Evolutionary conservation across 805 yeast species (phyloP), one percentile per base, ranked within the genome.

Genomic region (Cyberlindnera lachancei): DNA sequence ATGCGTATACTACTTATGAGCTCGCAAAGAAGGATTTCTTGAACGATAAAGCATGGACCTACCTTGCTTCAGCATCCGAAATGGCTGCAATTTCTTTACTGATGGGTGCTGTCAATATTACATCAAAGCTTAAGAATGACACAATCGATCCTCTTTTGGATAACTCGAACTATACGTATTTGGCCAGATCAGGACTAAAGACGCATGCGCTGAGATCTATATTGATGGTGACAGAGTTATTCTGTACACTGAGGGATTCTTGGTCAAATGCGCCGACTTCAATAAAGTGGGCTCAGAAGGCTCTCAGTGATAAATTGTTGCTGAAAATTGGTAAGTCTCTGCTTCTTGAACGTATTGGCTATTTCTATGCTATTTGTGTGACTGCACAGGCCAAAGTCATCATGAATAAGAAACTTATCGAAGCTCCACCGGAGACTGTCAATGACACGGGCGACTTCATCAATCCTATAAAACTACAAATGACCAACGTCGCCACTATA

Each of bases 31-130:
- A 81, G 47, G 96, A 88, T 52, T 79, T 79, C 43, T 63, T 73
- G 24, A 70, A 73, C 37, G 92, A 81, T 47, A 81, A 78, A 56
- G 85, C 92, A 1, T 85, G 92, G 86, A 60, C 67, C 10, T 75
- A 80, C 45, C 70, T 79, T 30, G 95, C 96, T 0, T 75, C 94
- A 0, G 65, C 81, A n/a, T 87, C 88, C 42, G 96, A 90, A 55
- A 83, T 86, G 81, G 78, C 84, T 45, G 82, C 88, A 0, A 63
- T 79, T 2, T 74, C 94, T 2, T 61, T 80, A 17, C 57, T 88
- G 5, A 64, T 90, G 56, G 87, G 63, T 10, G 66, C 62, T 14
- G 58, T 53, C 25, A 59, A 62, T 29, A 62, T 63, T 15, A 63
- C 68, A 2, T 59, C 58, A 3, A 62, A 60, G 34, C 48, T 59